These are phyloP conservation scores for Mycosphaerella arachidis DNA, from an alignment of 2,329 filamentous ascomycete species.

Conservation along the genomic window DNA sequence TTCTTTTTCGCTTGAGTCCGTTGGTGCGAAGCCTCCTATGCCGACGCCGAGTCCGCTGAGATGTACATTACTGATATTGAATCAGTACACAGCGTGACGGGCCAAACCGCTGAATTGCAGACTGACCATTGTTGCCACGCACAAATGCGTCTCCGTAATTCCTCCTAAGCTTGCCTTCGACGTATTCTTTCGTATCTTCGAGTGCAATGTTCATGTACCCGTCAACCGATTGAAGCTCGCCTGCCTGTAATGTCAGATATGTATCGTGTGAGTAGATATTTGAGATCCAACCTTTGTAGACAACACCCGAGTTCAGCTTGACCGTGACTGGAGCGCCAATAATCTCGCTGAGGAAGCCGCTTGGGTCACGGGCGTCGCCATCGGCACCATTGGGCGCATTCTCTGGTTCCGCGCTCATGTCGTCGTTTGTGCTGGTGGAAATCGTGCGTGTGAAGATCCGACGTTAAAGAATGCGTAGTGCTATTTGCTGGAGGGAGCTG, in stretches of 20 bases:
- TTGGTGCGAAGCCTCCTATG: background rate
- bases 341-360: slow-evolving; percentile 87
- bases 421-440: background rate
- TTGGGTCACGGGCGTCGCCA: slow-evolving; percentile 80
- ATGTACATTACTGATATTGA: slow-evolving; percentile 61
- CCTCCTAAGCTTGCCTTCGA: slow-evolving; percentile 76
- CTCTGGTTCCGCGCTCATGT: slow-evolving; percentile 22
- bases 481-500: background rate
- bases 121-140: slow-evolving; percentile 84
- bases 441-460: background rate
- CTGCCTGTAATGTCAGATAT: slow-evolving; percentile 44
- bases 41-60: slow-evolving; percentile 49
- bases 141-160: slow-evolving; percentile 94
- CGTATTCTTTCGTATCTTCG: slow-evolving; percentile 88
- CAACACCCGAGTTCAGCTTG: slow-evolving; percentile 96
- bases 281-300: slow-evolving; percentile 78
- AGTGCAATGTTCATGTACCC: slow-evolving; percentile 99
- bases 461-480: background rate
- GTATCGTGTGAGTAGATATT: too few species aligned
- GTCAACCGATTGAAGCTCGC: slow-evolving; percentile 92
- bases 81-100: background rate
- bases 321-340: slow-evolving; percentile 92
- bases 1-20: background rate
- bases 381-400: slow-evolving; percentile 30
- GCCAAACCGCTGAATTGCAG: background rate